Evolutionary conservation across 202 grass and related monocot genomes (phyloP), one percentile per base, ranked within the genome.

Genomic region (Saccharum hybrid): DNA sequence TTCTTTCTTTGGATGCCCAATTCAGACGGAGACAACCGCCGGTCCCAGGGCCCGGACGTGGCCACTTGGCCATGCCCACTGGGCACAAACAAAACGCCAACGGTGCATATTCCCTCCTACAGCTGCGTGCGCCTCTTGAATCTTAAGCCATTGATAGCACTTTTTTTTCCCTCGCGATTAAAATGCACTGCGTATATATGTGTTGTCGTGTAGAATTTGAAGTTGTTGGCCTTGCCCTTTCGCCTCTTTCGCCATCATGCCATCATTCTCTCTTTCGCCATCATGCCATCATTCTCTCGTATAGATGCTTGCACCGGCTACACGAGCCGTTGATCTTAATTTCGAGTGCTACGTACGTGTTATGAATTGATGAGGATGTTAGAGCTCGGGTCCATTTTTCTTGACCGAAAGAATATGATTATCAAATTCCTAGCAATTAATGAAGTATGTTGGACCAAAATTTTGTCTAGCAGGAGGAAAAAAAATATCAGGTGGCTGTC

Each of bases 51-150:
- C 57, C 13, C 31, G 19, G 68, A 12, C 4, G 9, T 49, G 63
- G 62, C 65, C 78, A 46, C 74, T 48, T 36, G 43, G 10, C 43
- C 43, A 13, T 46, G 45, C 4, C 75, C 26, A 63, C 22, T 64
- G 43, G 74, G 78, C 78, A 59, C 74, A 38, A 78, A 48, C 56
- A 60, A 60, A 23, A 57, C 59, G 62, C 77, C 63, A 37, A 36
- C 54, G 13, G 54, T 56, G 64, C 45, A 81, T 81, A 72, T 45
- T 42, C 43, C 43, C 1, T 16, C 4, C 23, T 16, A 10, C 56
- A 10, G n/a, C 46, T 49, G 13, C 13, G 46, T 51, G 48, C 4
- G 48, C 26, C 26, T 26, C 26, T 26, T 26, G 26, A 26, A 26
- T 26, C 26, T 26, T 26, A 26, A 26, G 26, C 26, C 26, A 26